Evolutionary conservation across 495 filamentous ascomycete species (phyloP), one percentile per base, ranked within the genome.

Genomic region (Echria macrotheca): DNA sequence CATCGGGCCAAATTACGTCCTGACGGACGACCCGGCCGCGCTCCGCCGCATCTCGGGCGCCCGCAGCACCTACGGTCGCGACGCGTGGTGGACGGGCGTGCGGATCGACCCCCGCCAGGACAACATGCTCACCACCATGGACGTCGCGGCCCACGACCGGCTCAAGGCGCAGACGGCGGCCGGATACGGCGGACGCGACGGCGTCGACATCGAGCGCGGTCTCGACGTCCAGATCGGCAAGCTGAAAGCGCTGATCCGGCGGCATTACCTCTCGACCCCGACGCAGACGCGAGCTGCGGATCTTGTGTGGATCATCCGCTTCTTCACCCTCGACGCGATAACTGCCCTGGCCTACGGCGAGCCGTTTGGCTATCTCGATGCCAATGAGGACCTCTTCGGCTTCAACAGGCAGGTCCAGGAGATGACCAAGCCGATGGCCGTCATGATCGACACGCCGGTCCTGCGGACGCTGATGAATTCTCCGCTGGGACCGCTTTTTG

Each of bases 311-410:
- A 56, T 64, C 3, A 61, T 62, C 2, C 64, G 68, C 23, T 76
- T 56, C 55, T 72, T 75, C 50, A 74, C 72, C 0, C 47, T 75
- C 3, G 74, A 78, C 45, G 60, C 66, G 14, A 73, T 76, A 41
- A 66, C 68, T 4, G 59, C 70, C 29, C 63, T 49, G 6, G 47
- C 29, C 2, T 49, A 49, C 22, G 47, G 47, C 15, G 37, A 49
- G 47, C 35, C 37, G 10, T 49, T 49, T 31, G 47, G 47, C 1
- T 49, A 41, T 14, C 21, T 49, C 1, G 37, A 49, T 9, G 23
- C 47, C 4, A 31, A 42, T 11, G 19, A 21, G 11, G 47, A 49
- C 37, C 18, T 49, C 8, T 49, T 37, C 19, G 36, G n/a, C 2
- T 49, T 41, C 19, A 42, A 49, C 45, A 38, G 22, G 35, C 32